phyloP scores from a whole-genome alignment of 306 rosid genomes.

The Styphnolobium japonicum region DNA sequence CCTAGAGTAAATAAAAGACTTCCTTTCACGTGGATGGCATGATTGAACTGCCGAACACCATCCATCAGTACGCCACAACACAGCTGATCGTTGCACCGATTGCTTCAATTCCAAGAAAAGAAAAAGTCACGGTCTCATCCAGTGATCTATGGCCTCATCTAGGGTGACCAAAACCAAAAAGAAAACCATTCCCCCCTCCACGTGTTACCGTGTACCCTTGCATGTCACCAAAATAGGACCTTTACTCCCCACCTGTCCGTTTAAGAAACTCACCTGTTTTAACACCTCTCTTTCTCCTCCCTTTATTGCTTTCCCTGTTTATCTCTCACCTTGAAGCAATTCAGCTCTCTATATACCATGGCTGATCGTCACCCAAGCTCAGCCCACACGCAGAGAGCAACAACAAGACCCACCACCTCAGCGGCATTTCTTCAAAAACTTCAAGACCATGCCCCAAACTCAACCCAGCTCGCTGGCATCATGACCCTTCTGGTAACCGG shows the following conservation, averaged over 20 bases:
- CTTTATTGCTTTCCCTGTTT: not conserved
- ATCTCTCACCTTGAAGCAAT: not conserved
- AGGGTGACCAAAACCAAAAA: not conserved
- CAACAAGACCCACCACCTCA: not conserved
- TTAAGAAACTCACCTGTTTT: not conserved
- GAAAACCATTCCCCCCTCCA: constrained; percentile 28
- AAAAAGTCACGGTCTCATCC: constrained; percentile 23
- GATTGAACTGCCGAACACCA: not conserved
- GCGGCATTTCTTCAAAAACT: constrained; percentile 38
- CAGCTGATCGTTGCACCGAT: not conserved
- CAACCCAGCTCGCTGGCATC: constrained; percentile 55
- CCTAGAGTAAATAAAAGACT: not conserved
- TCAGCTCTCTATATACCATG: constrained; percentile 43
- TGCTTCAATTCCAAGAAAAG: not conserved
- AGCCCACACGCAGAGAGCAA: constrained; percentile 27
- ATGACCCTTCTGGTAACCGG: constrained; percentile 54
- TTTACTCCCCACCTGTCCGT: constrained; percentile 30
- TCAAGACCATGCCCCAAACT: constrained; percentile 46
- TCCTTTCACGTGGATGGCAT: not conserved
- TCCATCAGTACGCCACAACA: not conserved
- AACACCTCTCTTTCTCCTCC: not conserved
- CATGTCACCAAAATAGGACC: constrained; percentile 40
- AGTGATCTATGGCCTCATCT: not conserved
- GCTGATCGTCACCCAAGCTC: constrained; percentile 44
- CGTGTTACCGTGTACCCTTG: constrained; percentile 54